Conservation (phyloP, 129 eudicot species). For the Helichrysum umbraculigerum region DNA sequence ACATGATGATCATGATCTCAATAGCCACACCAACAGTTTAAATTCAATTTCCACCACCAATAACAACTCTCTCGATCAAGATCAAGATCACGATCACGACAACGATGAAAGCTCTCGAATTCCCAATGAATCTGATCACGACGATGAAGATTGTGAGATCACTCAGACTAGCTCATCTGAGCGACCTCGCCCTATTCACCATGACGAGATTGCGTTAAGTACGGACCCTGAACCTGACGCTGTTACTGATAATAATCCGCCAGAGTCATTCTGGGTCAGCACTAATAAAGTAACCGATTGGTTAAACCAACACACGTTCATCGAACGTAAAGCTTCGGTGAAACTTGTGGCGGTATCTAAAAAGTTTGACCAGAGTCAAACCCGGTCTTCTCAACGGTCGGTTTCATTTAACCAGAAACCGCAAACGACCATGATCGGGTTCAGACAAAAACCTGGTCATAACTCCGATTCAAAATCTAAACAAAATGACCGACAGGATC, state of each 20-base stretch:
- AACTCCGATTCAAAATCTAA: slow-evolving; percentile 6
- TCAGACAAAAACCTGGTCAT: slow-evolving; percentile 33
- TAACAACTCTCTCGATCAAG: neutral
- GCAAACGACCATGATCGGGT: slow-evolving; percentile 42
- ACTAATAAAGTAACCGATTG: slow-evolving; percentile 44
- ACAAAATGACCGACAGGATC: slow-evolving; percentile 23
- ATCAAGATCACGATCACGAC: neutral
- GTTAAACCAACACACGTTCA: slow-evolving; percentile 47
- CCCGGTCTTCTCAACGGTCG: slow-evolving; percentile 36
- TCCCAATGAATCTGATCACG: neutral
- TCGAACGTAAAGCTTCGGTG: slow-evolving; percentile 49
- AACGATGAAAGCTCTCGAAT: slow-evolving; percentile 8
- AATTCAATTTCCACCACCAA: slow-evolving; percentile 17
- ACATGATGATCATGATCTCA: slow-evolving; percentile 2
- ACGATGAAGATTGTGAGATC: neutral
- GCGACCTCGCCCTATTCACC: neutral
- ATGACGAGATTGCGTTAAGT: slow-evolving; percentile 11
- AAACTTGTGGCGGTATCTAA: slow-evolving; percentile 38
- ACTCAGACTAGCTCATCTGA: neutral
- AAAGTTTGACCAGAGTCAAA: slow-evolving; percentile 32
- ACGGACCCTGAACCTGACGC: neutral
- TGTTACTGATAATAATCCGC: slow-evolving; percentile 32
- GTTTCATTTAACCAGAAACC: slow-evolving; percentile 36
- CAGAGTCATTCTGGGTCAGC: slow-evolving; percentile 58
- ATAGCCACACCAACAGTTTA: too few species aligned